Conservation (phyloP, 805 yeast species). For the Cephaloascus fragrans region DNA sequence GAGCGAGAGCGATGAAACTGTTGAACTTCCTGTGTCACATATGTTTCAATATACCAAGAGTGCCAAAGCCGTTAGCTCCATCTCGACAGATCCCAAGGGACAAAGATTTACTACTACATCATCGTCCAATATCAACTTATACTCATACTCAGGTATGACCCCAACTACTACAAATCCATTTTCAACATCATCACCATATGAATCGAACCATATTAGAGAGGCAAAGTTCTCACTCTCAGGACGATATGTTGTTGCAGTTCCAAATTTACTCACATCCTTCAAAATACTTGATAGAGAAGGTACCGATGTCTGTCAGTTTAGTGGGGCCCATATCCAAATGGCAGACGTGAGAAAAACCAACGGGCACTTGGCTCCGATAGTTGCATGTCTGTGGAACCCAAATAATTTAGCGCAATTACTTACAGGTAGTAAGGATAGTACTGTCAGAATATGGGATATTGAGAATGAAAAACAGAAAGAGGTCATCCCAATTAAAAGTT, state of each 20-base stretch:
- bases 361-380: constrained; percentile 13
- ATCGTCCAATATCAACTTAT: constrained; percentile 14
- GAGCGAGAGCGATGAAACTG: constrained; percentile 11
- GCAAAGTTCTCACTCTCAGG: not conserved
- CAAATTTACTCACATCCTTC: constrained; percentile 8
- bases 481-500: constrained; percentile 5
- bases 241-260: constrained; percentile 3
- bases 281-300: constrained; percentile 7
- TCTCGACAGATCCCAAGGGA: constrained; percentile 14
- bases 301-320: constrained; percentile 5
- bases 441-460: constrained; percentile 15
- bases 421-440: constrained; percentile 13
- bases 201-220: not conserved
- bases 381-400: constrained; percentile 10
- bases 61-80: constrained; percentile 9
- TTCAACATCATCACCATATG: constrained; percentile 3
- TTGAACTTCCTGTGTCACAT: constrained; percentile 24
- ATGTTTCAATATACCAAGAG: constrained; percentile 11
- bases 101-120: constrained; percentile 14
- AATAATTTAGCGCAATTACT: constrained; percentile 2
- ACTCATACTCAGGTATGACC: constrained; percentile 22
- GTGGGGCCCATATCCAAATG: constrained; percentile 12
- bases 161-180: constrained; percentile 7
- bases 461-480: constrained; percentile 6
- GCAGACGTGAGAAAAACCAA: constrained; percentile 13